Percentiles rank a stretch among this genome's conserved stretches.
Conservation (phyloP, 192 early-diverging fungal species). For the Chytriomyces hyalinus region DNA sequence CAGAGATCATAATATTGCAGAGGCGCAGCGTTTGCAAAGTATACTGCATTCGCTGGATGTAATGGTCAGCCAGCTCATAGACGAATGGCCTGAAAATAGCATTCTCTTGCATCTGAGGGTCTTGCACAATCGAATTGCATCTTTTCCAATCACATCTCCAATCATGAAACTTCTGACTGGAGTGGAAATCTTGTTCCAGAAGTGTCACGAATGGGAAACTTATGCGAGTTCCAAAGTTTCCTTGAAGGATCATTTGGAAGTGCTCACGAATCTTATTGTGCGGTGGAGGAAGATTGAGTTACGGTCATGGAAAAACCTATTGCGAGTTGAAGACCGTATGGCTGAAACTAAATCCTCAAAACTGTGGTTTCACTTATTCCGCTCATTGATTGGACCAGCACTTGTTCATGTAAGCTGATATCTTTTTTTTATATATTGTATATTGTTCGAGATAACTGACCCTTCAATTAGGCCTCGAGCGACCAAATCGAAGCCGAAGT, state of each 20-base stretch:
- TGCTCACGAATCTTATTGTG: conserved; percentile 75
- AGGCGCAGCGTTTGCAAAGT: conserved; percentile 69
- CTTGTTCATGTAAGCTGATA: conserved; percentile 21
- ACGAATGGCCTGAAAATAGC: conserved; percentile 91
- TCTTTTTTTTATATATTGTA: conserved; percentile 13
- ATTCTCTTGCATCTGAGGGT: conserved; percentile 74
- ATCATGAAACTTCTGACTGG: conserved; percentile 89
- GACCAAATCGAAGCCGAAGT: conserved; percentile 4
- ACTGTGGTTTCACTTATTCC: conserved; percentile 91
- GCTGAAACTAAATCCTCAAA: conserved; percentile 66
- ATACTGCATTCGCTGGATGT: conserved; percentile 66
- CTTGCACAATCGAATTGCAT: conserved; percentile 52
- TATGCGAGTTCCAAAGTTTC: conserved; percentile 84
- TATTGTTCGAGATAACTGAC: conserved; percentile 3
- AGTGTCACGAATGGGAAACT: conserved; percentile 93
- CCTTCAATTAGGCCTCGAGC: conserved; percentile 6
- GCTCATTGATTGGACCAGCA: conserved; percentile 41
- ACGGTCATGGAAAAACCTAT: conserved; percentile 84
- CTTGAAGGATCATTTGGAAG: conserved; percentile 69
- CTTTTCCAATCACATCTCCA: conserved; percentile 79
- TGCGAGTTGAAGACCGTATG: conserved; percentile 80
- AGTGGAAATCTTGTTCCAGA: conserved; percentile 83
- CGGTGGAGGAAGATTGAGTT: conserved; percentile 93
- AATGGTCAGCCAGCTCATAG: conserved; percentile 66
- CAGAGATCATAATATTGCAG: conserved; percentile 74